Evolutionary conservation across 306 rosid species (phyloP), one percentile per base, ranked within the genome.

Genomic region (Notholithocarpus densiflorus): DNA sequence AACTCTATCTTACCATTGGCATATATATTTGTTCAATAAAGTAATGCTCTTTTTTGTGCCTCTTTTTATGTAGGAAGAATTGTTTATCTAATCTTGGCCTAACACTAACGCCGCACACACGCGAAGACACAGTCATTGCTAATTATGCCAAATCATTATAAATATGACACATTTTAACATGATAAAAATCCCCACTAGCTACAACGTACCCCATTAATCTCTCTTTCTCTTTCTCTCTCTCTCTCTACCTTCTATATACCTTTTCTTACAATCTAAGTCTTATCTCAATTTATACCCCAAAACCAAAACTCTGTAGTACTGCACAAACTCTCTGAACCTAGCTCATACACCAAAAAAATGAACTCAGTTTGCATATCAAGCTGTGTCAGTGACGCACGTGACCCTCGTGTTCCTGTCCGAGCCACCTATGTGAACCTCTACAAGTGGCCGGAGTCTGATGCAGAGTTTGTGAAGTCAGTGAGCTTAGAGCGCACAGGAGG

Each of bases 361-460:
- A 87, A 27, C 56, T 87, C 97, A 2, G 89, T 89, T 21, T 92
- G 97, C 79, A 84, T 92, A 81, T 88, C 97, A 4, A 88, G 87
- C 24, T 94, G 98, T 20, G 79, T 94, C 18, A 81, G 69, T 77
- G 91, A 89, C 87, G 88, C 90, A 69, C 89, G 86, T 65, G 96
- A 88, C 71, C 87, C 97, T 1, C 89, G 89, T 18, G 83, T 89
- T 73, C 93, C 92, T 1, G 89, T 89, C 19, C 87, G 98, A 5
- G 97, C 95, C 5, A 82, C 91, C 1, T 94, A 94, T 65, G 80
- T 91, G 51, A 90, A 91, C 82, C 93, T 94, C 11, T 87, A 89
- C 89, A 91, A 89, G 79, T 92, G 97, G 97, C 94, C 95, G 3
- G 98, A 94, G 56, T 92, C 97, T 0, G 97, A 92, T 0, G 92